phyloP scores from a whole-genome alignment of 164 flowering plant genomes.

The Liriodendron chinense region DNA sequence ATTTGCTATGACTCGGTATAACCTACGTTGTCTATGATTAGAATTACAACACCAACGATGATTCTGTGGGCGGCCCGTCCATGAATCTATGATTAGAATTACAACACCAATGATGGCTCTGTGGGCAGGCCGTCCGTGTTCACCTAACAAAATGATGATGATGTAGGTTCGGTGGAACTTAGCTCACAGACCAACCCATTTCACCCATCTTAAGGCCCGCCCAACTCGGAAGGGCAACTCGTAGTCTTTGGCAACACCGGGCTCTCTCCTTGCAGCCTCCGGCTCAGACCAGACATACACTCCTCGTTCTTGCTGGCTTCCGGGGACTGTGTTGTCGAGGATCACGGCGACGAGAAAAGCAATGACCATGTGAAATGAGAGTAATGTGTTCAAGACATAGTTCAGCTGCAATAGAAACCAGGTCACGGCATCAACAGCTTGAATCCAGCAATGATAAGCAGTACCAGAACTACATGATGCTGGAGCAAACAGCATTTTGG shows the following conservation, averaged over 20 bases:
- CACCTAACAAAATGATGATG: neutral
- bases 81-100: no score
- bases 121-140: no score
- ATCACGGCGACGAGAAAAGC: constrained; percentile 88
- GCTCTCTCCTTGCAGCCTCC: constrained; percentile 81
- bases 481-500: no score
- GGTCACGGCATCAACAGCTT: no score
- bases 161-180: neutral
- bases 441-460: no score
- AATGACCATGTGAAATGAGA: constrained; percentile 89
- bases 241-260: constrained; percentile 81
- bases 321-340: constrained; percentile 94
- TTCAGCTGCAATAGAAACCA: constrained; percentile 58
- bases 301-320: constrained; percentile 91
- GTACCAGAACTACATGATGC: no score
- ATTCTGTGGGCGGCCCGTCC: neutral
- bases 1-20: constrained; percentile 1
- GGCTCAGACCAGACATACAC: constrained; percentile 87
- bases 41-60: neutral
- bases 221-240: constrained; percentile 85
- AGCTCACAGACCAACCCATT: constrained; percentile 81
- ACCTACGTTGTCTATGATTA: neutral
- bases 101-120: no score
- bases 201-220: constrained; percentile 86
- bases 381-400: constrained; percentile 79